Conservation (phyloP, 2,329 filamentous ascomycete genomes). For the Colletotrichum australisinense region DNA sequence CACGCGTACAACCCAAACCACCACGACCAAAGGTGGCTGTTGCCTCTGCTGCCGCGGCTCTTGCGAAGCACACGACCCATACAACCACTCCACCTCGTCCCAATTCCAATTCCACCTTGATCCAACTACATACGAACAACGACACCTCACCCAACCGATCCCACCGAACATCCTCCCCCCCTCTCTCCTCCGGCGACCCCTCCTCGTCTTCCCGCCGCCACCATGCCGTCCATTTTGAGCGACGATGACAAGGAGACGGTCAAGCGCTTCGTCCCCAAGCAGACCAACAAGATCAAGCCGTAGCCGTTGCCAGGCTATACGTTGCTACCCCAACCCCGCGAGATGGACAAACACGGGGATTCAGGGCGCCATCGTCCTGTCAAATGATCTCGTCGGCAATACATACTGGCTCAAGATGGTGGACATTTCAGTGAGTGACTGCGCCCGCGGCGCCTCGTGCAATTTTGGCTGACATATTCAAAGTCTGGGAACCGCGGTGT, state of each 20-base stretch:
- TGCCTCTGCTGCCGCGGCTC: conserved; percentile 29
- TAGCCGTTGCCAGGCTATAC: conserved; percentile 93
- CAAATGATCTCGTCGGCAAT: conserved; percentile 93
- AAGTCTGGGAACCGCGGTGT: conserved; percentile 84
- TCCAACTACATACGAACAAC: conserved; percentile 31
- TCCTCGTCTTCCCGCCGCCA: conserved; percentile 37
- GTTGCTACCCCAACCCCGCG: conserved; percentile 87
- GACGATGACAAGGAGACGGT: conserved; percentile 97
- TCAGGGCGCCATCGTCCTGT: conserved; percentile 90
- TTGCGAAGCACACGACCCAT: conserved; percentile 29
- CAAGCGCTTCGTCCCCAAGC: conserved; percentile 92
- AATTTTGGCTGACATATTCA: conserved; percentile 36
- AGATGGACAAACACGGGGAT: conserved; percentile 96
- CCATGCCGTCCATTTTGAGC: conserved; percentile 77
- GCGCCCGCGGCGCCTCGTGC: conserved; percentile 25
- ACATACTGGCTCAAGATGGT: conserved; percentile 99
- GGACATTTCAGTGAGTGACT: conserved; percentile 83
- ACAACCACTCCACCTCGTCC: conserved; percentile 31
- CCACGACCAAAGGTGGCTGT: conserved; percentile 16
- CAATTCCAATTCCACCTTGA: conserved; percentile 30
- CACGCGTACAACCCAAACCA: conserved; percentile 32
- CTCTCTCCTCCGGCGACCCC: not conserved
- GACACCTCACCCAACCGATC: conserved; percentile 16
- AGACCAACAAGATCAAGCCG: conserved; percentile 97
- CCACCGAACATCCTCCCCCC: conserved; percentile 8